Conservation (phyloP, 805 yeast species). For the Saccharomycopsis oosterbeekiorum region DNA sequence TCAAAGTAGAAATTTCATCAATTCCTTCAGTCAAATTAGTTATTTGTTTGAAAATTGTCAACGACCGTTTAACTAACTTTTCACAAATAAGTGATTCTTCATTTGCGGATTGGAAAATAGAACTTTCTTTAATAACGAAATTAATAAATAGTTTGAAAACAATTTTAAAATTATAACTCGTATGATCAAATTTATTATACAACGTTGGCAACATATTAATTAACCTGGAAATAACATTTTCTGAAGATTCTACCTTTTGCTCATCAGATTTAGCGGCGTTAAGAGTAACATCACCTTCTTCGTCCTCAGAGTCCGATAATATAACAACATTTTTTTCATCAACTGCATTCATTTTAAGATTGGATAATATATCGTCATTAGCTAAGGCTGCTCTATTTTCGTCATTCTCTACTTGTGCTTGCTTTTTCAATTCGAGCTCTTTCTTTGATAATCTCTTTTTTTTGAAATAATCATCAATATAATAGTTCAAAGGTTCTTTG, state of each 20-base stretch:
- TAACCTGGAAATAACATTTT: conserved; percentile 9
- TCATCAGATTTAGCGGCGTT: conserved; percentile 31
- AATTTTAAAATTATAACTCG: conserved; percentile 11
- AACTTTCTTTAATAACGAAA: conserved; percentile 1
- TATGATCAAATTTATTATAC: conserved; percentile 6
- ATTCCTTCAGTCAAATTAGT: background rate
- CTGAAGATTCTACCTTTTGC: conserved; percentile 19
- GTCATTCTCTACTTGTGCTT: conserved; percentile 39
- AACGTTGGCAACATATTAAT: conserved; percentile 16
- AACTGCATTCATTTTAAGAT: conserved; percentile 1
- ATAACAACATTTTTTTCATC: conserved; percentile 1
- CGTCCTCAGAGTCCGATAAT: conserved; percentile 17
- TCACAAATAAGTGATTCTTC: conserved; percentile 18
- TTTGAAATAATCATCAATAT: conserved; percentile 3
- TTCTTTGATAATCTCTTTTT: conserved; percentile 5
- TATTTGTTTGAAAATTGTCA: conserved; percentile 22
- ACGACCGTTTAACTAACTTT: conserved; percentile 20
- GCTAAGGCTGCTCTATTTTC: conserved; percentile 41
- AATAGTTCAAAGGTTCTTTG: conserved; percentile 19
- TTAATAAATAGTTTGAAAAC: conserved; percentile 13
- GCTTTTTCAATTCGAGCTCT: conserved; percentile 8
- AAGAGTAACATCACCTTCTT: conserved; percentile 16
- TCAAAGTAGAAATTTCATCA: conserved; percentile 6
- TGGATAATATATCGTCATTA: conserved; percentile 22
- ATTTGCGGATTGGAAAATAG: conserved; percentile 10